Evolutionary conservation across 768 basidiomycete species (phyloP), one percentile per base, ranked within the genome.

Genomic region (Asterophora parasitica): DNA sequence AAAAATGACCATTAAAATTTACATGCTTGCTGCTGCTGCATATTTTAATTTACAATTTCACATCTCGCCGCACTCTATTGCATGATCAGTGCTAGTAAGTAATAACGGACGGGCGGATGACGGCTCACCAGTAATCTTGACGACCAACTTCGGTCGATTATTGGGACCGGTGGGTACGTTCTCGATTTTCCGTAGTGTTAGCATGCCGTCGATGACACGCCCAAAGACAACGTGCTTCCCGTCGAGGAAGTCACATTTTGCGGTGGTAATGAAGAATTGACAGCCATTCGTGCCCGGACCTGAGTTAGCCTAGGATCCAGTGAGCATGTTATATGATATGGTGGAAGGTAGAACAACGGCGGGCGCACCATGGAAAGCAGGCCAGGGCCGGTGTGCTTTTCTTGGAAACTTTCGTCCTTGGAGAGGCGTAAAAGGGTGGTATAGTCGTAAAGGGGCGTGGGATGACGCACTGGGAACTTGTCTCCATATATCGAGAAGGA

Each of bases 181-280:
- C 70, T 99, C 96, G 47, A 99, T 90, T 65, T 97, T 98, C 54
- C 95, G 77, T 42, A 99, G 74, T 3, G 92, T 95, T 50, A 99
- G 79, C 87, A 98, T 90, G 19, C 92, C 92, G 48, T 96, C 91
- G 52, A 90, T 79, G 30, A 95, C 88, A 55, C 78, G 83, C 5
- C 92, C 92, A 58, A 96, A 96, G 1, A 94, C 92, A 56, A 93
- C 87, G 62, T 95, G 92, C 65, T 94, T 92, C 55, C 83, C 90
- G 62, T 99, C 94, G 36, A 99, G 79, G 67, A 98, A 98, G 52
- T 94, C 91, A 54, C 94, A 95, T 56, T 89, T 87, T 7, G 83
- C 90, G 1, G 91, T 93, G 0, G 96, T 99, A 62, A 99, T 85
- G 75, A 99, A 99, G 74, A 98, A 99, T 81, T 92, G 92, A 65